Conservation (phyloP, 495 filamentous ascomycete species). For the Daldinia bambusicola region DNA sequence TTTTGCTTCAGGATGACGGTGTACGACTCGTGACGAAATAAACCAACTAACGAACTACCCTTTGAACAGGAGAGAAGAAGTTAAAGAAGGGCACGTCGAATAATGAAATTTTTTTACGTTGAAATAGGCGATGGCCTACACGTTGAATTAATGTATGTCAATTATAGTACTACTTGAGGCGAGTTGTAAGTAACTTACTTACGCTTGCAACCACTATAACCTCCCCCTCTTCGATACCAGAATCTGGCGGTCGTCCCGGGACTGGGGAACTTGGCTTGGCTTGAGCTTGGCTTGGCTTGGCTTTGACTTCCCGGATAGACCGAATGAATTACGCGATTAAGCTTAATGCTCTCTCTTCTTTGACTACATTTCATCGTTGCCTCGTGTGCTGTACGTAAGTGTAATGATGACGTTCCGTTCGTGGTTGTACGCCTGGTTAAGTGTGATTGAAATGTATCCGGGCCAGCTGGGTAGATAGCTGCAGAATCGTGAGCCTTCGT, state of each 20-base stretch:
- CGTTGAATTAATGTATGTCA: slow-evolving; percentile 12
- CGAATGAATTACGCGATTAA: slow-evolving; percentile 29
- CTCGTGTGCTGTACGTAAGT: background rate
- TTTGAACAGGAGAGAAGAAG: background rate
- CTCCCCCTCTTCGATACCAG: slow-evolving; percentile 10
- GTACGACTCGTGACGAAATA: slow-evolving; percentile 3
- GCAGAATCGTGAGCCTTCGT: background rate
- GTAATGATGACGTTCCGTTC: background rate
- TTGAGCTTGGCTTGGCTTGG: background rate
- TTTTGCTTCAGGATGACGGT: slow-evolving; percentile 17
- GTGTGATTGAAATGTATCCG: background rate
- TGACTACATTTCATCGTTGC: background rate
- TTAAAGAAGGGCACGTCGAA: background rate
- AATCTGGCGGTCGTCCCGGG: slow-evolving; percentile 5
- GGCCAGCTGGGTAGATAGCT: background rate
- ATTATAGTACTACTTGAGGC: background rate
- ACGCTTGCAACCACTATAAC: background rate
- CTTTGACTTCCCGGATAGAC: slow-evolving; percentile 7
- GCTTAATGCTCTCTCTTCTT: background rate
- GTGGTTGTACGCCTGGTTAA: too few species aligned
- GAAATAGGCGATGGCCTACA: background rate
- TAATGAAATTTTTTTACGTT: background rate
- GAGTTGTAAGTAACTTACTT: background rate
- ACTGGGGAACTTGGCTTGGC: background rate
- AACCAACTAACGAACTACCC: background rate